Conservation (phyloP, 2,329 filamentous ascomycete genomes). For the Calonectria crousiana region DNA sequence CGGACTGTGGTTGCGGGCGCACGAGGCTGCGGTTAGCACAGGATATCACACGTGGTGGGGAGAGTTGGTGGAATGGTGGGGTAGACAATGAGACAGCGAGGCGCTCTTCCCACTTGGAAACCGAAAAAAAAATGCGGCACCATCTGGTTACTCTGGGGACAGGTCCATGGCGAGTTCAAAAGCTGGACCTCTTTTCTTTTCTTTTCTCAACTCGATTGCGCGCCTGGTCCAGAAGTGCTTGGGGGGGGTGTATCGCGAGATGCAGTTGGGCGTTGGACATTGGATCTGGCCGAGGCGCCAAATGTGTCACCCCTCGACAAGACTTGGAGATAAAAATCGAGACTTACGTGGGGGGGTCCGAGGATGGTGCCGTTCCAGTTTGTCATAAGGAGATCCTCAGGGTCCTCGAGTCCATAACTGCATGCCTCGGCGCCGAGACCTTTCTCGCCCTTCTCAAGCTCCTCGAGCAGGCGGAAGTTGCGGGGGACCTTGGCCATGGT, state of each 20-base stretch:
- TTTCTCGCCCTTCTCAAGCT: conserved; percentile 99
- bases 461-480: conserved; percentile 96
- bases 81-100: neutral
- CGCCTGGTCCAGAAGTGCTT: too few species aligned
- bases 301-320: neutral
- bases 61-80: neutral
- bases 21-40: conserved; percentile 25
- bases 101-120: neutral
- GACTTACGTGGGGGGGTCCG: conserved; percentile 90
- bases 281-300: neutral
- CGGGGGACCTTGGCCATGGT: conserved; percentile 78
- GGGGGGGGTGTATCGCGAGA: neutral
- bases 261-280: neutral
- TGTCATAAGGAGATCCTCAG: conserved; percentile 95
- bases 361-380: conserved; percentile 99
- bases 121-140: neutral
- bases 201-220: neutral
- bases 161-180: too few species aligned
- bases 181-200: neutral
- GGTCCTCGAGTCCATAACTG: conserved; percentile 94
- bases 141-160: neutral
- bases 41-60: neutral
- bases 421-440: conserved; percentile 95
- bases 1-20: conserved; percentile 70
- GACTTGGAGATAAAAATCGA: neutral